Percentiles rank a stretch among this genome's conserved stretches.
phyloP scores from a whole-genome alignment of 345 rosid species.

The Eucalyptus decipiens region DNA sequence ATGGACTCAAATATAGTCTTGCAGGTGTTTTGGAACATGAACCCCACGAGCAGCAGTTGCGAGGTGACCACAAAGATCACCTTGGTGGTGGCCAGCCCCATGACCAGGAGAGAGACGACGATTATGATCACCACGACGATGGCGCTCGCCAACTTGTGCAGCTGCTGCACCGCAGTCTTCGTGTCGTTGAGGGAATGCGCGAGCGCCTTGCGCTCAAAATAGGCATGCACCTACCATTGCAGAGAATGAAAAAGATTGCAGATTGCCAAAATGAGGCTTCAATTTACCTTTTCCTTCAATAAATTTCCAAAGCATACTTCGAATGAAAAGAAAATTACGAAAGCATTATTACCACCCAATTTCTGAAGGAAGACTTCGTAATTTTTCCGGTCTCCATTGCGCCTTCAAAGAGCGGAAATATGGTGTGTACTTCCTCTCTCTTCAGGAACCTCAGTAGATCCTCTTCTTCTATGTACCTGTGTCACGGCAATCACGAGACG shows the following conservation, averaged over 20 bases:
- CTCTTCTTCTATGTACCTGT: constrained; percentile 38
- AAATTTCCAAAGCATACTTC: not conserved
- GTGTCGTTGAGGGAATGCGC: constrained; percentile 70
- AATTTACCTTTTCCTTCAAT: not conserved
- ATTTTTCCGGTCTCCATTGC: constrained; percentile 37
- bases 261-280: not conserved
- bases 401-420: constrained; percentile 46
- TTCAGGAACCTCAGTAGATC: constrained; percentile 29
- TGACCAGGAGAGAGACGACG: constrained; percentile 44
- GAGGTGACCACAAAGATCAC: constrained; percentile 48
- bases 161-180: constrained; percentile 67
- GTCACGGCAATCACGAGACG: rapidly evolving
- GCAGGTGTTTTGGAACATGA: constrained; percentile 79
- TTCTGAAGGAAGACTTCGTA: constrained; percentile 26
- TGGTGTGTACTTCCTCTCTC: constrained; percentile 23
- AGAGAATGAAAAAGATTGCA: not conserved
- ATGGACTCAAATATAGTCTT: constrained; percentile 73
- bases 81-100: constrained; percentile 52
- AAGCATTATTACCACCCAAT: constrained; percentile 30
- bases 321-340: not conserved
- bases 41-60: constrained; percentile 59
- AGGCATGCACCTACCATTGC: constrained; percentile 42
- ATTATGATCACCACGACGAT: constrained; percentile 35
- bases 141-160: constrained; percentile 67
- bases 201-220: constrained; percentile 57